Evolutionary conservation across 352 stramenopile genomes (phyloP), one percentile per base, ranked within the genome.

Genomic region (Plasmopara halstedii): DNA sequence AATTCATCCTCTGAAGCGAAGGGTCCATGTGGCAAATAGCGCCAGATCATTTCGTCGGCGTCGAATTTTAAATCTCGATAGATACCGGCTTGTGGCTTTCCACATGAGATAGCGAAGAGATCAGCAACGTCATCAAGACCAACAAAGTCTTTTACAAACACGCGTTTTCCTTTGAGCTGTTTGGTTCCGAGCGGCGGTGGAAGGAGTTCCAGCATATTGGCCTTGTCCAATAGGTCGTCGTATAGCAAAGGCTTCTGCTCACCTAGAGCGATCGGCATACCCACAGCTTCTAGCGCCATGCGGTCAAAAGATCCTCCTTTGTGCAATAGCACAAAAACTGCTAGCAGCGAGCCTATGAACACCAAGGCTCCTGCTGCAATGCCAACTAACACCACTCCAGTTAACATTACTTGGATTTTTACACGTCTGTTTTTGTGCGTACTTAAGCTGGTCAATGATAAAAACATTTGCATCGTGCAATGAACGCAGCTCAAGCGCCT

Each of bases 271-370:
- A 44, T 31, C 18, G 81, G 83, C 53, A 93, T 58, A 18, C 82
- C 79, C 58, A 83, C 58, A 6, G 74, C 71, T 50, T 93, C 82
- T 38, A 82, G 70, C 37, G 53, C 62, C 75, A 96, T 96, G 41
- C 85, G 79, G 22, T 94, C 73, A 43, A 96, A 96, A 19, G 84
- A 95, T 6, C 85, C 85, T 9, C 85, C 85, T 29, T 79, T 62
- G 18, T 78, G 58, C 3, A 96, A 71, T 38, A 96, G 63, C 52
- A 88, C 66, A 35, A 91, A 94, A n/a, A 92, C 85, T 1, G 77
- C 67, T 26, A 85, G 35, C 35, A 95, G 62, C 43, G 83, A 92
- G 9, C 68, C 76, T 34, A 88, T 62, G 60, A 95, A 96, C 42
- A 96, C 85, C 46, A 78, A 47, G 21, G 66, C 71, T 42, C 85